Percentiles rank a stretch among this genome's conserved stretches.
Evolutionary conservation across 2,329 filamentous ascomycete species (phyloP).

Genomic region (Microascus cirrosus): DNA sequence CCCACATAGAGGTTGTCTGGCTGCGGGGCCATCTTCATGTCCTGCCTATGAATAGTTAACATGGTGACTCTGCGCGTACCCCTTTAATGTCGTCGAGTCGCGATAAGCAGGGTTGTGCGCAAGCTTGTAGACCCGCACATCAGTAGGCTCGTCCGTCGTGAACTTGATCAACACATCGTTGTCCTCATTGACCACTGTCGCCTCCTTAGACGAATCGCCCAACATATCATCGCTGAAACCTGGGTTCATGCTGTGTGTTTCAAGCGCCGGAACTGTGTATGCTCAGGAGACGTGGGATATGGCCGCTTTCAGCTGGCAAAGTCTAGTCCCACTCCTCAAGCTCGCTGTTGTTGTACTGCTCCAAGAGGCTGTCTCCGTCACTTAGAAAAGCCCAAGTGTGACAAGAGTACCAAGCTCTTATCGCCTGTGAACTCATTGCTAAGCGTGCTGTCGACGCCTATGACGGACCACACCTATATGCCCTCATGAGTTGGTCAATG

Average conservation of each 20-base stretch:
- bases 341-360: constrained; percentile 13
- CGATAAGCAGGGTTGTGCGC: constrained; percentile 14
- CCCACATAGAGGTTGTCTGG: too few relatives aligned
- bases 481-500: constrained; percentile 10
- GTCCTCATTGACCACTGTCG: constrained; percentile 8
- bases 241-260: constrained; percentile 6
- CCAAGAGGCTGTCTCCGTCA: constrained; percentile 10
- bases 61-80: constrained; percentile 12
- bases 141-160: constrained; percentile 10
- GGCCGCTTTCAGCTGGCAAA: not conserved
- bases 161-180: constrained; percentile 12
- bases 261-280: constrained; percentile 6
- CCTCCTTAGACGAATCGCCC: constrained; percentile 13
- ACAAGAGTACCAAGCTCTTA: not conserved
- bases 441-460: constrained; percentile 10
- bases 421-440: constrained; percentile 4
- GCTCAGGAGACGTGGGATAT: not conserved
- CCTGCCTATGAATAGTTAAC: constrained; percentile 13
- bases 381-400: constrained; percentile 7
- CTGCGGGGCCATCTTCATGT: constrained; percentile 8
- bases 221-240: constrained; percentile 11
- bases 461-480: constrained; percentile 13
- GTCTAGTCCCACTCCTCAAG: constrained; percentile 12
- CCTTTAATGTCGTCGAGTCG: constrained; percentile 13
- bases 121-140: constrained; percentile 12